phyloP scores from a whole-genome alignment of 805 yeast species.

The Candida sphagnicola region DNA sequence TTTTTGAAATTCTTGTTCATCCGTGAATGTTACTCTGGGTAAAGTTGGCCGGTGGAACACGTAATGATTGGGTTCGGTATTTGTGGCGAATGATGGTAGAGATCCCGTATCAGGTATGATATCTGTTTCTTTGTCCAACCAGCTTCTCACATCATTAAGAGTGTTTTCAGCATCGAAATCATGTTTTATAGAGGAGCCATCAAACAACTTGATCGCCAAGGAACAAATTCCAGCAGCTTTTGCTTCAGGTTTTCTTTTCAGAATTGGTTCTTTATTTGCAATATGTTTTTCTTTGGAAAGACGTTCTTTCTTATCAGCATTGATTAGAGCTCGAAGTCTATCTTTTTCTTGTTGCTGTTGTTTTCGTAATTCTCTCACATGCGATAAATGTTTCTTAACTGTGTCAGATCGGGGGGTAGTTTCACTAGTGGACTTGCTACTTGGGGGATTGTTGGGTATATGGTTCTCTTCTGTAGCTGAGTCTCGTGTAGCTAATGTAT shows the following conservation, averaged over 20 bases:
- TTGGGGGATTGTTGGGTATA: neutral
- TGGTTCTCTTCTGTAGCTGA: neutral
- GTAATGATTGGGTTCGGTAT: constrained; percentile 50
- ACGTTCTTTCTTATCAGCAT: constrained; percentile 51
- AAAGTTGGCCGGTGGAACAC: constrained; percentile 33
- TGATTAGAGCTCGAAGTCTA: constrained; percentile 49
- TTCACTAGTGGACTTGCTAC: neutral
- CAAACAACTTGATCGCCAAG: constrained; percentile 60
- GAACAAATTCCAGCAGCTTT: constrained; percentile 22
- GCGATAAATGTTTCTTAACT: constrained; percentile 8
- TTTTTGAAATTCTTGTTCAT: constrained; percentile 51
- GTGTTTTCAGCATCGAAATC: constrained; percentile 44
- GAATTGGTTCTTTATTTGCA: neutral
- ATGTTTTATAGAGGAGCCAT: constrained; percentile 57
- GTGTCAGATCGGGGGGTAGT: constrained; percentile 4
- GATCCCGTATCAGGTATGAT: constrained; percentile 39
- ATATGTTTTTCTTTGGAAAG: constrained; percentile 5
- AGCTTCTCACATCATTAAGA: constrained; percentile 55
- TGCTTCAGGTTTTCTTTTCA: neutral
- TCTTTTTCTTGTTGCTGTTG: constrained; percentile 50
- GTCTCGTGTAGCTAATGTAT: too few species aligned
- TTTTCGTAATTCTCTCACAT: constrained; percentile 21
- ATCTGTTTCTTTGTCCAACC: constrained; percentile 45
- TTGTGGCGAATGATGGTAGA: constrained; percentile 50
- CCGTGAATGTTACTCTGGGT: constrained; percentile 47